A percentile compares a stretch with the other conserved stretches of the same genome.
phyloP scores from a whole-genome alignment of 495 filamentous ascomycete genomes.

The Hyaloscypha variabilis region DNA sequence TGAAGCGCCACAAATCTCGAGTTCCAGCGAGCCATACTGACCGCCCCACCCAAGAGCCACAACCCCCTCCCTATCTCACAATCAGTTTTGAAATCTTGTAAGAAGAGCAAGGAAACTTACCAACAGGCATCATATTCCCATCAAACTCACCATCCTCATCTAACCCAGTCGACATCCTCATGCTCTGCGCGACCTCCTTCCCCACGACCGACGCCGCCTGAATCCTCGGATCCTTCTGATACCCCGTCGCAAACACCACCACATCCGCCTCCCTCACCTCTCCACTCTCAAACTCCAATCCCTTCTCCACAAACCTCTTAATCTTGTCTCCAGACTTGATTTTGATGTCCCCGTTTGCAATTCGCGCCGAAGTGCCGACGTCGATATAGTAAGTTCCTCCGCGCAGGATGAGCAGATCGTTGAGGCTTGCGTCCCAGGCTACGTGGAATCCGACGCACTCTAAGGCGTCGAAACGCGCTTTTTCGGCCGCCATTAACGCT shows the following conservation, averaged over 20 bases:
- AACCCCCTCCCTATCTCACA: no score
- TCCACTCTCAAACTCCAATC: constrained; percentile 57
- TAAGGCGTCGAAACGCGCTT: constrained; percentile 45
- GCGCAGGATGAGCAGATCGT: constrained; percentile 62
- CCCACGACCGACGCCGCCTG: no score
- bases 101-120: no score
- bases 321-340: constrained; percentile 31
- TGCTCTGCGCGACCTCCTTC: no score
- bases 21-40: neutral
- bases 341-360: constrained; percentile 63
- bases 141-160: no score
- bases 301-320: constrained; percentile 53
- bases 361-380: constrained; percentile 57
- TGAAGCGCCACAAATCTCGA: neutral
- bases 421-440: constrained; percentile 54
- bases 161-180: no score
- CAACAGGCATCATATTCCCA: no score
- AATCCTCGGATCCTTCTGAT: constrained; percentile 40
- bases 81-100: no score
- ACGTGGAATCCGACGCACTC: constrained; percentile 59
- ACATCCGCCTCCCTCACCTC: constrained; percentile 59
- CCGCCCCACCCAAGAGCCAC: no score
- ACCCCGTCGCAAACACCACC: constrained; percentile 68
- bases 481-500: constrained; percentile 44
- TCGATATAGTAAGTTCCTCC: constrained; percentile 66